phyloP scores from a whole-genome alignment of 768 basidiomycete species.

The Pholiota microspora region DNA sequence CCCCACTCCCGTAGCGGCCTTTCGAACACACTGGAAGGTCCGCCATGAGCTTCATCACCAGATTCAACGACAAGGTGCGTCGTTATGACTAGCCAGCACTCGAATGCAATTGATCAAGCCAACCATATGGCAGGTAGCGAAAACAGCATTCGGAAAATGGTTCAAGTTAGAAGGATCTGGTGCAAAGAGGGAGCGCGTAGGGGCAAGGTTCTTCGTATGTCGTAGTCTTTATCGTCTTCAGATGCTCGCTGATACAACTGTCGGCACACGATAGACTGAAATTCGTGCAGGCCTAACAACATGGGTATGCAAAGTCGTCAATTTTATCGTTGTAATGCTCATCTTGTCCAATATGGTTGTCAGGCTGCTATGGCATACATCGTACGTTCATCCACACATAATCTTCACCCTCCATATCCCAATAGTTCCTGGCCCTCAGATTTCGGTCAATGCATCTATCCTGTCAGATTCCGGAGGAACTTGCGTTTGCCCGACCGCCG shows the following conservation, averaged over 20 bases:
- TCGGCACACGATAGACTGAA: constrained; percentile 51
- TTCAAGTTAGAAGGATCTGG: constrained; percentile 75
- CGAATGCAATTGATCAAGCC: not conserved
- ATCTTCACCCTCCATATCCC: not conserved
- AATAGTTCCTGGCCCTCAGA: constrained; percentile 46
- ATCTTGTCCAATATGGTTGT: not conserved
- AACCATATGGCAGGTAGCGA: constrained; percentile 36
- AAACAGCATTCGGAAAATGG: constrained; percentile 56
- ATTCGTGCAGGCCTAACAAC: constrained; percentile 78
- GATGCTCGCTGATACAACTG: not conserved
- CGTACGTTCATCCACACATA: constrained; percentile 34
- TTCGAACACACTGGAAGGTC: not conserved
- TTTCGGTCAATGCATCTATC: constrained; percentile 84
- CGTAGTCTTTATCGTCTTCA: not conserved
- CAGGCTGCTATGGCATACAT: constrained; percentile 86
- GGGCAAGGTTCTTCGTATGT: constrained; percentile 58
- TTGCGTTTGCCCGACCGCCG: constrained; percentile 65
- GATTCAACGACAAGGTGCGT: not conserved
- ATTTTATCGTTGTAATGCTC: constrained; percentile 7
- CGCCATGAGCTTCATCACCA: constrained; percentile 1
- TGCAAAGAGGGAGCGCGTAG: constrained; percentile 56
- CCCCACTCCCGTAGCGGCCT: not conserved
- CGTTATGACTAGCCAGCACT: not conserved
- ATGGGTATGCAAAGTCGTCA: constrained; percentile 51
- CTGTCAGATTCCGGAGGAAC: constrained; percentile 76